Conservation (phyloP, 2,329 filamentous ascomycete genomes). For the Cucurbitaria berberidis region DNA sequence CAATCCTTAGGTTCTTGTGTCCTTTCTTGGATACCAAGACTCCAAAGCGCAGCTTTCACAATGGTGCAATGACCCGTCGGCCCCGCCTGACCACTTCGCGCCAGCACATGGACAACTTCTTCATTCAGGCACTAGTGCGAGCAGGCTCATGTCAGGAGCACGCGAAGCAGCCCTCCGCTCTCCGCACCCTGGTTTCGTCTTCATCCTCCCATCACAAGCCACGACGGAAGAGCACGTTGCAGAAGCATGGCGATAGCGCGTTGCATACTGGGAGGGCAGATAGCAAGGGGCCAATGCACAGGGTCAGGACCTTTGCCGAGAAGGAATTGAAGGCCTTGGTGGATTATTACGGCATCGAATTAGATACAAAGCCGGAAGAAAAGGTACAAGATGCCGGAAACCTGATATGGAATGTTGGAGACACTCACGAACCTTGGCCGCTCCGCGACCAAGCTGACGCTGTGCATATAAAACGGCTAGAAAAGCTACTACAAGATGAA, state of each 20-base stretch:
- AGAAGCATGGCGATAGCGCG: conserved; percentile 6
- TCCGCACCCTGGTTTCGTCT: conserved; percentile 5
- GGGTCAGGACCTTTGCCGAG: conserved; percentile 42
- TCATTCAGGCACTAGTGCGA: conserved; percentile 60
- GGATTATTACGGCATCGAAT: conserved; percentile 52
- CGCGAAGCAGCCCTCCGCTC: conserved; percentile 43
- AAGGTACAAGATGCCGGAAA: conserved; percentile 40
- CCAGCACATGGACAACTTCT: conserved; percentile 56
- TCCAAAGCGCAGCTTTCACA: conserved; percentile 26
- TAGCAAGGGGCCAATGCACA: conserved; percentile 27
- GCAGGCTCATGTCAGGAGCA: conserved; percentile 60
- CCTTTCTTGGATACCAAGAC: conserved; percentile 19
- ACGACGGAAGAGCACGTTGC: conserved; percentile 25
- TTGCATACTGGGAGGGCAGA: conserved; percentile 13
- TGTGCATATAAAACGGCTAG: conserved; percentile 41
- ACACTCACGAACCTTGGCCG: conserved; percentile 43
- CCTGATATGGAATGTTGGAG: conserved; percentile 41
- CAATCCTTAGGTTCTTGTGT: conserved; percentile 43
- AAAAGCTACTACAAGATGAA: conserved; percentile 52
- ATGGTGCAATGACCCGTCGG: conserved; percentile 18
- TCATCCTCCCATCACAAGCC: conserved; percentile 14
- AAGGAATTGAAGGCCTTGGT: conserved; percentile 57
- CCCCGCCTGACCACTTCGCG: conserved; percentile 6
- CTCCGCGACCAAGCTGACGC: conserved; percentile 40
- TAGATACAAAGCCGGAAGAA: conserved; percentile 30